These are phyloP conservation scores for Echium plantagineum DNA, from an alignment of 257 asterid genomes.

Conservation along the genomic window DNA sequence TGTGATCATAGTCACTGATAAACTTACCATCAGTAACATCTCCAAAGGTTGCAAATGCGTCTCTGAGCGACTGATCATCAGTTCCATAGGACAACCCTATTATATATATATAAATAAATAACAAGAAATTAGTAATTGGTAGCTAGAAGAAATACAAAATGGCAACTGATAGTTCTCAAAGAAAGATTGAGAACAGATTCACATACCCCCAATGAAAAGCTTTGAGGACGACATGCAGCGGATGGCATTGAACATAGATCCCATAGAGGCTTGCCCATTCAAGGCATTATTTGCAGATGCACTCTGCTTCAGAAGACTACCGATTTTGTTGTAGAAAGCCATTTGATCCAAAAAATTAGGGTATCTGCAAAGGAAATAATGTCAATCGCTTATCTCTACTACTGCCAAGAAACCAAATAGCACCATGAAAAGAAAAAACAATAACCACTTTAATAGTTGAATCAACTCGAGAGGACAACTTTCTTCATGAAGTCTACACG, in stretches of 20 bases:
- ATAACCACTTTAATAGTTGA: neutral
- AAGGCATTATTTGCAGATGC: slow-evolving; percentile 19
- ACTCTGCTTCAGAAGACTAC: slow-evolving; percentile 46
- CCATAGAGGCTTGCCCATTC: slow-evolving; percentile 21
- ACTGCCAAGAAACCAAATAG: neutral
- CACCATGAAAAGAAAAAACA: neutral
- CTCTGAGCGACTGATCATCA: slow-evolving; percentile 44
- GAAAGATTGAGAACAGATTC: no score
- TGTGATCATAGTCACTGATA: no score
- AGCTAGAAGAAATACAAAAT: no score
- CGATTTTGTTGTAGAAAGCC: slow-evolving; percentile 60
- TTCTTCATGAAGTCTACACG: neutral
- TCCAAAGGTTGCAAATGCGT: slow-evolving; percentile 68
- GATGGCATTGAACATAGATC: slow-evolving; percentile 44
- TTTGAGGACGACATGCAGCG: slow-evolving; percentile 52
- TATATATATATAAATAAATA: neutral
- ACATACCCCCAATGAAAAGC: neutral
- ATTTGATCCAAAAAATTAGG: slow-evolving; percentile 18
- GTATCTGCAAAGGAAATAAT: slow-evolving; percentile 16
- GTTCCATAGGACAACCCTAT: slow-evolving; percentile 70
- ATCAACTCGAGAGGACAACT: neutral
- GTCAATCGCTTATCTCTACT: neutral
- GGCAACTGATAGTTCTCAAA: no score
- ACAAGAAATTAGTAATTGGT: no score
- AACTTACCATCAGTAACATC: slow-evolving; percentile 37